Base-by-base conservation (phyloP, 768 basidiomycete genomes). In the Boletellus emodensis region DNA sequence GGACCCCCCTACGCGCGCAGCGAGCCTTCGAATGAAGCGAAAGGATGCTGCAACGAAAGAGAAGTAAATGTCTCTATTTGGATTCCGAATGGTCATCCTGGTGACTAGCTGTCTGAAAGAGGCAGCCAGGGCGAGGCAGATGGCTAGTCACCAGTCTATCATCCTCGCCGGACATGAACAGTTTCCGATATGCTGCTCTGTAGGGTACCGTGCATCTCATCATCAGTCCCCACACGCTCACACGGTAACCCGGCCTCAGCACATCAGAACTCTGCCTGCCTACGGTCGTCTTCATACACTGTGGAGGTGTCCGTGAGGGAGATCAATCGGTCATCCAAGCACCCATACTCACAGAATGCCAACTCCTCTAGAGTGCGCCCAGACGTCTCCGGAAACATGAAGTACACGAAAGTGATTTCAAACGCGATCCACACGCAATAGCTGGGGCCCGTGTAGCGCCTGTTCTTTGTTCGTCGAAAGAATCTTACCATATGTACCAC, bases 271-370 rank as follows among this genome's bases (percentile, higher is more conserved):
- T 20, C 44, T 11, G 49, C 38, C 15, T n/a, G 38, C 17, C 42
- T 14, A 20, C 18, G 17, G 32, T 41, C 40, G 41, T 39, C 30
- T 13, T 48, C 40, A 18, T 35, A 48, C 47, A 48, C 47, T 48
- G n/a, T 11, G 20, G 2, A 7, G 33, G 84, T 22, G 28, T 40
- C 15, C 4, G 20, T 41, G 33, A 48, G 6, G 13, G 24, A 81
- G 10, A 15, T 12, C 12, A 11, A n/a, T 34, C 69, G 80, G 8
- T 1, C 10, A 3, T 36, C 20, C 11, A 17, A 30, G 11, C n/a
- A n/a, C 4, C 3, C 22, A 22, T 37, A 57, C 60, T 41, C 41
- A 59, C 56, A 43, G 18, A 61, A 61, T 1, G 57, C 35, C n/a
- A 61, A 18, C 30, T 62, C 60, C 22, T 61, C 60, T 15, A 59